Evolutionary conservation across 2,329 filamentous ascomycete genomes (phyloP).

Genomic region (Epichloe typhina): DNA sequence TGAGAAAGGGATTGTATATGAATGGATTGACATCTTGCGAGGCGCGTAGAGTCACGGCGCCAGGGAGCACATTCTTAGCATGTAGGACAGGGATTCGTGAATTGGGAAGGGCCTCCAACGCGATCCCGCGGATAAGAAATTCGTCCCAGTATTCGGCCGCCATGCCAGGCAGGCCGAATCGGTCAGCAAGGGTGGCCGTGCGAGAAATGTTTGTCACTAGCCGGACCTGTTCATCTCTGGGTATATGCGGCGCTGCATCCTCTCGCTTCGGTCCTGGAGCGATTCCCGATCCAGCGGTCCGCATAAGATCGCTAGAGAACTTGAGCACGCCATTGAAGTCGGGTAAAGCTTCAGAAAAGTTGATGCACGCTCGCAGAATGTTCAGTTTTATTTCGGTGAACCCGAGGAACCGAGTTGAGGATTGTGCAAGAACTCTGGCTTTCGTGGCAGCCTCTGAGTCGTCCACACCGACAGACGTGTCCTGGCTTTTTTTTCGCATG

Average conservation of each 20-base stretch:
- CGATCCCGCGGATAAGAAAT: conserved; percentile 70
- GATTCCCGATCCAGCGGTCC: conserved; percentile 67
- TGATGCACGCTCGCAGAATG: conserved; percentile 78
- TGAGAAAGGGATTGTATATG: conserved; percentile 87
- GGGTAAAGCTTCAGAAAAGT: conserved; percentile 84
- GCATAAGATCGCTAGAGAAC: conserved; percentile 73
- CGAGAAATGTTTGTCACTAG: conserved; percentile 77
- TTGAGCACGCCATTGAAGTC: conserved; percentile 83
- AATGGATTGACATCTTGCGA: conserved; percentile 67
- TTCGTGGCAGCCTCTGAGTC: conserved; percentile 41
- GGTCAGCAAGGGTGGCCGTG: conserved; percentile 63
- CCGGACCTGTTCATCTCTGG: conserved; percentile 71
- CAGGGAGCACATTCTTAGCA: conserved; percentile 39
- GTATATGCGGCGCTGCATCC: conserved; percentile 56
- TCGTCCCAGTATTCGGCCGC: conserved; percentile 94
- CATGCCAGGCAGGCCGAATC: conserved; percentile 56
- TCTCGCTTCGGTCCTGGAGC: conserved; percentile 58
- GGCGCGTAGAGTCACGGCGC: conserved; percentile 33
- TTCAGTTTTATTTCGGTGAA: conserved; percentile 72
- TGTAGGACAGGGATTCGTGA: conserved; percentile 55
- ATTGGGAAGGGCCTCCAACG: conserved; percentile 49
- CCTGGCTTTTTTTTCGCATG: conserved; percentile 15
- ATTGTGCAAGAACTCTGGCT: conserved; percentile 46
- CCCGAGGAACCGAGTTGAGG: conserved; percentile 54
- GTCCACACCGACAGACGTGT: conserved; percentile 13